Evolutionary conservation across 192 early-diverging fungal genomes (phyloP).

Genomic region (Umbelopsis vinacea): DNA sequence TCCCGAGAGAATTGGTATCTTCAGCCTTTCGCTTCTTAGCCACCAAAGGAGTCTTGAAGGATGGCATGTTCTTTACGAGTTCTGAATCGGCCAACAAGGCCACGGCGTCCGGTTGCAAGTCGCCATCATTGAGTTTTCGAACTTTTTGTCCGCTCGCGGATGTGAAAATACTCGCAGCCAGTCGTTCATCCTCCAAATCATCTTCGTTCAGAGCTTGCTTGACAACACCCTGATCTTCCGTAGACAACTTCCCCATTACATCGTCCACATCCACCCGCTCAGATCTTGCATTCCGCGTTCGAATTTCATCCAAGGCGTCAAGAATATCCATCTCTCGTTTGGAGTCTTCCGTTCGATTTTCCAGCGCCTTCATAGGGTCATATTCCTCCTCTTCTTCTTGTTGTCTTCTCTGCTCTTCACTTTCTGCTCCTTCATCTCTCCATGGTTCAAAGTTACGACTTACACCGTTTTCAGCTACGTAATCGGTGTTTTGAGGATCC

Average conservation of each 20-base stretch:
- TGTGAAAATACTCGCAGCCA: constrained; percentile 68
- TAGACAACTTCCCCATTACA: constrained; percentile 57
- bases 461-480: constrained; percentile 92
- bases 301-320: constrained; percentile 95
- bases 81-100: constrained; percentile 34
- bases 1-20: neutral
- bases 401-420: constrained; percentile 58
- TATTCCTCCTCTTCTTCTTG: constrained; percentile 84
- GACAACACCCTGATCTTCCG: constrained; percentile 41
- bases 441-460: constrained; percentile 95
- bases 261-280: constrained; percentile 77
- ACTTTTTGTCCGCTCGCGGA: constrained; percentile 69
- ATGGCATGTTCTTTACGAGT: constrained; percentile 19
- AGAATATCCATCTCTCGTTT: constrained; percentile 98
- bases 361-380: constrained; percentile 94
- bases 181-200: constrained; percentile 70
- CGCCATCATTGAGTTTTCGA: constrained; percentile 57
- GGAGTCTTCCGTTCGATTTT: constrained; percentile 91
- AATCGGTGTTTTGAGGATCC: constrained; percentile 94
- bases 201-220: constrained; percentile 38
- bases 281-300: constrained; percentile 81
- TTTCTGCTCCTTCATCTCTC: constrained; percentile 69
- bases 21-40: constrained; percentile 24
- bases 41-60: constrained; percentile 26
- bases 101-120: constrained; percentile 36